Evolutionary conservation across 352 stramenopile species (phyloP), one percentile per base, ranked within the genome.

Genomic region (Globisporangium irregulare): DNA sequence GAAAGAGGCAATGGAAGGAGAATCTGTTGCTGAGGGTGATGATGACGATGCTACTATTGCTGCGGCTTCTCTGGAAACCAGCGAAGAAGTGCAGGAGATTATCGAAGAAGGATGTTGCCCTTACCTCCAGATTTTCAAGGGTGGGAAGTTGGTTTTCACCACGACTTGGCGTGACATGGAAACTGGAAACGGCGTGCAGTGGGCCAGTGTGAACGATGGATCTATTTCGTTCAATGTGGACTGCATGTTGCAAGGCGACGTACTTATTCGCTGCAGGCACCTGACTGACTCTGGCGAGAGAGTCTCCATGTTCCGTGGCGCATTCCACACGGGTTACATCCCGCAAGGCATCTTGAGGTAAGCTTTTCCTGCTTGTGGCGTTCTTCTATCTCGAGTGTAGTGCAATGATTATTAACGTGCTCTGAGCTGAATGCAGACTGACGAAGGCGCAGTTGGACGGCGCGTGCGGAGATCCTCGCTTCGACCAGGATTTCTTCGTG

Each of bases 291-390:
- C 79, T 62, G 87, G 90, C 29, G 81, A 97, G 73, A 84, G 95
- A 0, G 80, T 98, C 51, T 97, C 86, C 15, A 99, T 99, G 95
- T 99, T 99, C 76, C 91, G 97, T 61, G 96, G 94, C 9, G 96
- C 94, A 15, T 99, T 99, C 74, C 97, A 99, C 81, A 99, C 97
- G n/a, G 97, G 97, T 2, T 99, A 99, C 73, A 96, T 99, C 50
- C 95, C 96, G 5, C 89, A 97, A 38, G 95, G 96, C 22, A 97
- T 99, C 55, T 77, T 99, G 56, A 77, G 96, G 77, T 94, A 79
- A 27, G 72, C 9, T 29, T 62, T 51, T 24, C 6, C 18, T n/a
- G 18, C 8, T 24, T 14, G 24, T 59, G n/a, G 5, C 62, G 57
- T 8, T 36, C 38, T 8, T 36, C 51, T 38, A 9, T 62, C 9